Percentiles rank a stretch among this genome's conserved stretches.
Evolutionary conservation across 106 monocot genomes (phyloP).

Genomic region (Iris macrosiphon): DNA sequence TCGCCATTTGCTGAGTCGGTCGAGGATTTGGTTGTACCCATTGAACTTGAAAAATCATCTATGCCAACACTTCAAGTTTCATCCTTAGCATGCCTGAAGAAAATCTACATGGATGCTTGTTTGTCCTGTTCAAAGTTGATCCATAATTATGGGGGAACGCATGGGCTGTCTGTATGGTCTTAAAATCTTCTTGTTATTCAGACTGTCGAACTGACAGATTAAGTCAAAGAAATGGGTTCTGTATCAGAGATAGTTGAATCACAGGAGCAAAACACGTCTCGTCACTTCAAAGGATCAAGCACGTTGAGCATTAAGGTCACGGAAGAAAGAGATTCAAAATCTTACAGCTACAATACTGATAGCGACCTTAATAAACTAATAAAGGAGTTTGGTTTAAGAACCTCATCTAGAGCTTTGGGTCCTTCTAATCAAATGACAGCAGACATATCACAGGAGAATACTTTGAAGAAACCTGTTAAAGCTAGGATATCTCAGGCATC

Average conservation of each 20-base stretch:
- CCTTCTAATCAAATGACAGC: constrained; percentile 7
- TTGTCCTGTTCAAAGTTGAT: no score
- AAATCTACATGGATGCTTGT: no score
- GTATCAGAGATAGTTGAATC: constrained; percentile 69
- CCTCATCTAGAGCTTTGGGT: constrained; percentile 6
- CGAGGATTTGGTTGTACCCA: no score
- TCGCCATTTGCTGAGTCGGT: no score
- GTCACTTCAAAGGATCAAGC: constrained; percentile 16
- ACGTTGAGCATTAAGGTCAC: constrained; percentile 14
- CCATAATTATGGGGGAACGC: no score
- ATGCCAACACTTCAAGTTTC: no score
- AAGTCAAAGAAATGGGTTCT: no score
- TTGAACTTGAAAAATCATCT: no score
- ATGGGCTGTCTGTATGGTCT: no score
- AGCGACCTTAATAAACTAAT: constrained; percentile 23
- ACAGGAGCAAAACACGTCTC: constrained; percentile 20
- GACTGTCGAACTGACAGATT: no score
- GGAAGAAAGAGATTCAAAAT: constrained; percentile 1
- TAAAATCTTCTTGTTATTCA: no score
- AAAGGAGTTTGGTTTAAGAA: constrained; percentile 26
- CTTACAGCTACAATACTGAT: not conserved
- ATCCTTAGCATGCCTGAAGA: no score
- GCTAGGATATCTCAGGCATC: constrained; percentile 22
- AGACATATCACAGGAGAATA: constrained; percentile 9
- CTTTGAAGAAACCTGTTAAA: constrained; percentile 26